These are phyloP conservation scores for Mayamaea pseudoterrestris DNA, from an alignment of 108 stramenopile species.

Conservation along the genomic window DNA sequence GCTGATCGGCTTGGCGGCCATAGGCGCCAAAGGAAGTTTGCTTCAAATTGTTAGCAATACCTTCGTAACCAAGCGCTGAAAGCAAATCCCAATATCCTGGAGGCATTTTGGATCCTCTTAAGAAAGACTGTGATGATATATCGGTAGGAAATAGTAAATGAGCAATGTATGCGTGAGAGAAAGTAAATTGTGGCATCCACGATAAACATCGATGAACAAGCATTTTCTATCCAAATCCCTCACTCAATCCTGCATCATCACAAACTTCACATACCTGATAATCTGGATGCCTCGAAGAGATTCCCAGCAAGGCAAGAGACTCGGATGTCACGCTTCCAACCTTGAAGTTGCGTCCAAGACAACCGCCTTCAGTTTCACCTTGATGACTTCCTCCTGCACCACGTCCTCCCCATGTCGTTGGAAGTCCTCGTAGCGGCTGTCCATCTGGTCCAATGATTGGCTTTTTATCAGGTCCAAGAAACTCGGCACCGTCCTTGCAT, in stretches of 20 bases:
- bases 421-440: too few species aligned
- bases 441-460: not conserved
- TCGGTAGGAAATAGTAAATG: too few species aligned
- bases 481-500: too few species aligned
- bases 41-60: not conserved
- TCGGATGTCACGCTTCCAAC: too few species aligned
- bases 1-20: not conserved
- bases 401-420: not conserved
- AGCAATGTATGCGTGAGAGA: too few species aligned
- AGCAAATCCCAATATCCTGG: slow-evolving; percentile 1
- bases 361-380: not conserved
- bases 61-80: not conserved
- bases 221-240: too few species aligned
- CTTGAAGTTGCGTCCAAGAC: slow-evolving; percentile 3
- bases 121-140: not conserved
- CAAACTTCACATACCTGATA: too few species aligned
- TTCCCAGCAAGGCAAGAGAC: not conserved
- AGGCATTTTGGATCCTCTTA: slow-evolving; percentile 5
- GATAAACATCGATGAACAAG: too few species aligned
- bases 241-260: too few species aligned
- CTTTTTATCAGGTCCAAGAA: too few species aligned
- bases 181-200: too few species aligned
- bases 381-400: not conserved
- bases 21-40: slow-evolving; percentile 1
- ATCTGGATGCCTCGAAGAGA: slow-evolving; percentile 1